phyloP scores from a whole-genome alignment of 1,284 basidiomycete species.

The Ustilago esculenta region DNA sequence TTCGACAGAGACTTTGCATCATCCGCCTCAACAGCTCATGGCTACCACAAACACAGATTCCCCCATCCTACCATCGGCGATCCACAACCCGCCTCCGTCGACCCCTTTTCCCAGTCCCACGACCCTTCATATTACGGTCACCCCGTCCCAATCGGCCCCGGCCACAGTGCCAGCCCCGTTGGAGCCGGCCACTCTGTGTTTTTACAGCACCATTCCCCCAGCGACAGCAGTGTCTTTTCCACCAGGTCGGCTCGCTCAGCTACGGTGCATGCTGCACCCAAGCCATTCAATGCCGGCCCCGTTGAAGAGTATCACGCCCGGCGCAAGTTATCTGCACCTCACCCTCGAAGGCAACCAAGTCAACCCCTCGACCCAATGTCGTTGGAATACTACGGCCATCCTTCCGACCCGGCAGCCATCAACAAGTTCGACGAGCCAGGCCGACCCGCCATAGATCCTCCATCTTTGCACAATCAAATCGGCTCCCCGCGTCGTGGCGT shows the following conservation, averaged over 20 bases:
- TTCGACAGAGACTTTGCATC: constrained; percentile 13
- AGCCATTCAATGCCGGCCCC: constrained; percentile 10
- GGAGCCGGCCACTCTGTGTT: constrained; percentile 18
- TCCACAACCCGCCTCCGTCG: constrained; percentile 1
- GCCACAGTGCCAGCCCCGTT: constrained; percentile 4
- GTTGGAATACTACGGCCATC: constrained; percentile 45
- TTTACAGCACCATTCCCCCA: constrained; percentile 42
- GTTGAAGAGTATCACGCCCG: constrained; percentile 12
- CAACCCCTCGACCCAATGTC: constrained; percentile 44
- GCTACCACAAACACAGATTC: constrained; percentile 11
- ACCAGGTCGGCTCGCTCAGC: constrained; percentile 27
- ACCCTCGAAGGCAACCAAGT: constrained; percentile 7
- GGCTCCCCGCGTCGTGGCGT: constrained; percentile 12
- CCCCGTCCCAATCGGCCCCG: constrained; percentile 4
- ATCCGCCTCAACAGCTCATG: not conserved
- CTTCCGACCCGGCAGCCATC: constrained; percentile 14
- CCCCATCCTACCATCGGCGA: constrained; percentile 13
- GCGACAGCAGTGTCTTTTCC: constrained; percentile 30
- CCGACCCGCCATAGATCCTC: constrained; percentile 6
- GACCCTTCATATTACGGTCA: constrained; percentile 38
- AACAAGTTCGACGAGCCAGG: constrained; percentile 18
- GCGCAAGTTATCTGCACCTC: constrained; percentile 20
- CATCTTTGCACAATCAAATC: not conserved
- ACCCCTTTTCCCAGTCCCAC: constrained; percentile 25
- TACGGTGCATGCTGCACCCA: constrained; percentile 26